Percentiles rank a stretch among this genome's conserved stretches.
Conservation (phyloP, 371 early-diverging fungal genomes). For the Basidiobolus heterosporus region DNA sequence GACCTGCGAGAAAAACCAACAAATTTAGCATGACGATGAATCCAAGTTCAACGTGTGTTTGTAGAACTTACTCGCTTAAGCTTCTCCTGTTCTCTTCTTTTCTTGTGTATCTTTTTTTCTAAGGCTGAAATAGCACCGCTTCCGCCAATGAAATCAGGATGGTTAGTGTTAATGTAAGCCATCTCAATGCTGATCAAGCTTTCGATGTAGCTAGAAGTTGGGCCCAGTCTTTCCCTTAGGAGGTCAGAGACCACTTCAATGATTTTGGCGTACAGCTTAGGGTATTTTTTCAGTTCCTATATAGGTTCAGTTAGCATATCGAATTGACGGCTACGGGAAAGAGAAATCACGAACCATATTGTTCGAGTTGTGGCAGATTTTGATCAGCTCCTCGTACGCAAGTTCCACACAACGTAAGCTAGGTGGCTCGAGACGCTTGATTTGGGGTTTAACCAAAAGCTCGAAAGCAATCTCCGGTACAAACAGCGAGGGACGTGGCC, state of each 20-base stretch:
- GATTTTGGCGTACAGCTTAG: conserved; percentile 55
- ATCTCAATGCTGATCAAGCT: conserved; percentile 71
- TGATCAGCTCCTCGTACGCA: conserved; percentile 75
- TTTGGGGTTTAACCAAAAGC: conserved; percentile 66
- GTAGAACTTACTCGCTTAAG: conserved; percentile 3
- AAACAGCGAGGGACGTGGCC: conserved; percentile 72
- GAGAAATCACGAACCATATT: too few relatives aligned
- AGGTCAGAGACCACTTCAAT: conserved; percentile 63
- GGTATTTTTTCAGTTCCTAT: conserved; percentile 64
- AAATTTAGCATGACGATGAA: too few relatives aligned
- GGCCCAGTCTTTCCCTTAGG: conserved; percentile 54
- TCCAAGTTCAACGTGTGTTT: background rate
- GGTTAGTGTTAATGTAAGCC: conserved; percentile 83
- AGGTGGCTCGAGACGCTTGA: conserved; percentile 61
- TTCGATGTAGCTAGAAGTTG: conserved; percentile 56
- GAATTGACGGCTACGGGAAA: background rate
- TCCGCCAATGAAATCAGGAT: conserved; percentile 77
- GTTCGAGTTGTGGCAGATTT: conserved; percentile 73
- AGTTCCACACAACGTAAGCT: conserved; percentile 68
- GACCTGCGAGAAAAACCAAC: too few relatives aligned
- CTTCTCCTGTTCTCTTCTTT: conserved; percentile 21
- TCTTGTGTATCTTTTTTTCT: conserved; percentile 21
- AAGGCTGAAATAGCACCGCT: conserved; percentile 47
- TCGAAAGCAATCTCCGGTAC: conserved; percentile 85
- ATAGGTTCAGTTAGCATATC: background rate